Evolutionary conservation across 352 stramenopile species (phyloP).

Genomic region (Globisporangium polare): DNA sequence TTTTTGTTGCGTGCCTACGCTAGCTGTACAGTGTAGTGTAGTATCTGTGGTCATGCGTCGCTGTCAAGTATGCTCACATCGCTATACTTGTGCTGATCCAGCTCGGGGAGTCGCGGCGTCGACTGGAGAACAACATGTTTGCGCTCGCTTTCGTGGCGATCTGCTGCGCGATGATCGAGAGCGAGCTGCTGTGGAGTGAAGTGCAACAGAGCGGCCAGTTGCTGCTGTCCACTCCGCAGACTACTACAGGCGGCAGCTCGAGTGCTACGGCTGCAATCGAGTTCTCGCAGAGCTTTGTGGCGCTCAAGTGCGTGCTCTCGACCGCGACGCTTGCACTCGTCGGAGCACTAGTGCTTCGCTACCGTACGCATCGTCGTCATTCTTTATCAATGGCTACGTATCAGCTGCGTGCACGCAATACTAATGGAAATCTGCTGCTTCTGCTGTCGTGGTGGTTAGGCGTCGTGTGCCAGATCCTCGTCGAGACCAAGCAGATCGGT

Average conservation of each 20-base stretch:
- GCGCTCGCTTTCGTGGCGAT: slow-evolving; percentile 29
- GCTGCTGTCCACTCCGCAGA: neutral
- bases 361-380: slow-evolving; percentile 26
- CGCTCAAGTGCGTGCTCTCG: slow-evolving; percentile 40
- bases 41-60: too few species aligned
- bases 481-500: slow-evolving; percentile 37
- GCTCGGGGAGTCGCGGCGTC: slow-evolving; percentile 17
- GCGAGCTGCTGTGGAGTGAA: slow-evolving; percentile 45
- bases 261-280: neutral
- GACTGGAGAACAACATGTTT: slow-evolving; percentile 50
- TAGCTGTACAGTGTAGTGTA: too few species aligned
- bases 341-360: slow-evolving; percentile 34
- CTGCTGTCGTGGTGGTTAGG: neutral
- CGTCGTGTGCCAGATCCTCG: slow-evolving; percentile 34
- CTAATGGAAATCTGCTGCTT: too few species aligned
- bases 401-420: neutral
- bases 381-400: too few species aligned
- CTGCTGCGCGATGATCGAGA: slow-evolving; percentile 39
- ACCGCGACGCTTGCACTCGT: slow-evolving; percentile 30
- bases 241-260: neutral
- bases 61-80: too few species aligned
- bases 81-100: neutral
- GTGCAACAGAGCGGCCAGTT: slow-evolving; percentile 12
- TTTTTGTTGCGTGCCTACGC: too few species aligned
- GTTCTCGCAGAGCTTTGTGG: slow-evolving; percentile 22